Percentiles rank a stretch among this genome's conserved stretches.
phyloP scores from a whole-genome alignment of 768 basidiomycete species.

The Leccinellum luteum region DNA sequence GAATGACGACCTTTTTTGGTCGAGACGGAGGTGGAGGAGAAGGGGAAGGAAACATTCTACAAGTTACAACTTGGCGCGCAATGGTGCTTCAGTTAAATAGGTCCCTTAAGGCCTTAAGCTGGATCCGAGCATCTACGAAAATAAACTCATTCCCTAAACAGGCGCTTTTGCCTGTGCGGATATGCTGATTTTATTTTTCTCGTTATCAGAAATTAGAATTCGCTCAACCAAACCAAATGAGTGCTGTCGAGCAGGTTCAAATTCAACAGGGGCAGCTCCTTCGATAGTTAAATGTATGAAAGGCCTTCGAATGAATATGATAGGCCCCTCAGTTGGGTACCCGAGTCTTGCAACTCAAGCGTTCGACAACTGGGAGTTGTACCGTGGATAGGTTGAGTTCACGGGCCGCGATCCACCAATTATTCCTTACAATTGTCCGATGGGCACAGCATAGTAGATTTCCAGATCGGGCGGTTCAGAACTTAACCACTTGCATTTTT shows the following conservation, averaged over 20 bases:
- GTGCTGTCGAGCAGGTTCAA: too few relatives aligned
- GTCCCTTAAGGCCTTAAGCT: too few relatives aligned
- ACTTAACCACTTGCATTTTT: background rate
- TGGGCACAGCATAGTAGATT: too few relatives aligned
- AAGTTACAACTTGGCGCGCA: background rate
- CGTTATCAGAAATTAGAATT: background rate
- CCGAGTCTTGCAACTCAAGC: background rate
- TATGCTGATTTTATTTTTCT: background rate
- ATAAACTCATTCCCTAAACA: background rate
- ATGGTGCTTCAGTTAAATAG: background rate
- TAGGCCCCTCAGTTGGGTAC: background rate
- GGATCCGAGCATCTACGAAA: background rate
- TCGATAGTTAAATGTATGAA: background rate
- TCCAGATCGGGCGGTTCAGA: background rate
- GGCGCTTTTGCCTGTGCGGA: background rate
- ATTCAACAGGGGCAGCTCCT: too few relatives aligned
- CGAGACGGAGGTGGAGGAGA: background rate
- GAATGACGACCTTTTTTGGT: conserved; percentile 13
- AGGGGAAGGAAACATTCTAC: background rate
- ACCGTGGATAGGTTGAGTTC: too few relatives aligned
- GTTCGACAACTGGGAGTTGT: too few relatives aligned
- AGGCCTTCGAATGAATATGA: background rate
- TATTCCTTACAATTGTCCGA: too few relatives aligned
- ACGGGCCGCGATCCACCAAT: too few relatives aligned
- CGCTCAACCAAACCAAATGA: background rate